These are phyloP conservation scores for Thalassiosira mediterranea DNA, from an alignment of 352 stramenopile genomes.

Conservation along the genomic window DNA sequence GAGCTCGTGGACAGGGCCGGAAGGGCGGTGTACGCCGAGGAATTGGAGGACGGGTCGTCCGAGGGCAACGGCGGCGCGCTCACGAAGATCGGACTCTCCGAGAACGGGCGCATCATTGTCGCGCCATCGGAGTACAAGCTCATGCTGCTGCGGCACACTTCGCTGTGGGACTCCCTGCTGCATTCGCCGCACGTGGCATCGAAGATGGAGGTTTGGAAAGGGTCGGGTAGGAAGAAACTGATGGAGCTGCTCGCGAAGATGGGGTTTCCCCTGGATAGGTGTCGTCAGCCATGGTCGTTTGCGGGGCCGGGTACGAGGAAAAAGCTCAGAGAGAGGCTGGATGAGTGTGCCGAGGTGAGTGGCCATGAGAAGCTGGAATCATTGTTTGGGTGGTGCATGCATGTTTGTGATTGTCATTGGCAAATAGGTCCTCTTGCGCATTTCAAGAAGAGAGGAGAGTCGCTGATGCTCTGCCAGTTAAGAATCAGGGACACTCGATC, in stretches of 20 bases:
- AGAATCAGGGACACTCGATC: too few species aligned
- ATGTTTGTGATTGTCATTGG: too few species aligned
- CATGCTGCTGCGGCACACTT: conserved; percentile 96
- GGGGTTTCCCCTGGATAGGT: conserved; percentile 94
- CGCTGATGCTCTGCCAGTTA: too few species aligned
- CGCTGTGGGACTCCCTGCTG: conserved; percentile 93
- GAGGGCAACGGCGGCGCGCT: conserved; percentile 3
- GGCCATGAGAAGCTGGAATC: background rate
- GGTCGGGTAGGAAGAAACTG: conserved; percentile 58
- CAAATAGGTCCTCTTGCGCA: too few species aligned
- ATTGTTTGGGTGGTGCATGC: conserved; percentile 16
- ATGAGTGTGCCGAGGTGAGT: conserved; percentile 86
- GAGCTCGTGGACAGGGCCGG: conserved; percentile 84
- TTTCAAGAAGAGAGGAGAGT: too few species aligned
- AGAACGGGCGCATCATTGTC: conserved; percentile 78
- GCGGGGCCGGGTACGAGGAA: conserved; percentile 91
- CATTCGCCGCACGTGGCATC: conserved; percentile 92
- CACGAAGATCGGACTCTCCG: conserved; percentile 73
- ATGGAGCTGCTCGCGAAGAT: conserved; percentile 96
- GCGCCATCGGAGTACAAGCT: conserved; percentile 91
- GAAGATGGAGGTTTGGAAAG: conserved; percentile 73
- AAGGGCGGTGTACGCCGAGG: conserved; percentile 73
- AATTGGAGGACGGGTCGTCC: conserved; percentile 40
- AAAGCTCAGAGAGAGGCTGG: conserved; percentile 91
- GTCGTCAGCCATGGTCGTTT: conserved; percentile 94